A percentile compares a stretch with the other conserved stretches of the same genome.
Conservation (phyloP, 2,329 filamentous ascomycete species). For the Stagonosporopsis cucurbitacearum region DNA sequence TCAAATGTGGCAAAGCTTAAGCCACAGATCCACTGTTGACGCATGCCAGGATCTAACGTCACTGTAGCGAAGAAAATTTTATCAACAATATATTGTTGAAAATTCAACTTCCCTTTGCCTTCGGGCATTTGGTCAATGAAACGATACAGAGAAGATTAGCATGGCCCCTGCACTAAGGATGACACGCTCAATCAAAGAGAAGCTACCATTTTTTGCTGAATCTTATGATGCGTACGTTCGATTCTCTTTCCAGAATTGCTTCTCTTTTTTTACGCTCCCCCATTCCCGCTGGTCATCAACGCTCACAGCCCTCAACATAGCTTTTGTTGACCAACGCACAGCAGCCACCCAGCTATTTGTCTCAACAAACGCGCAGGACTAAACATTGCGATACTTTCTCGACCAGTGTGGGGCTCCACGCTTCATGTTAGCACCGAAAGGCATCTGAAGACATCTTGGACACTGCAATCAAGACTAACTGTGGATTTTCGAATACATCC, state of each 20-base stretch:
- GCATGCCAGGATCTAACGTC: not conserved
- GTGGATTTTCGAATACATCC: too few species aligned
- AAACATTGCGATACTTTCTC: too few species aligned
- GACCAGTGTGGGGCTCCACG: too few species aligned
- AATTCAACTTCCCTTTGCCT: not conserved
- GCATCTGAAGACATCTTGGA: too few species aligned
- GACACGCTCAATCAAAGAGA: slow-evolving; percentile 62
- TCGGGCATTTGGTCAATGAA: slow-evolving; percentile 28
- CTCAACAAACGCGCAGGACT: too few species aligned
- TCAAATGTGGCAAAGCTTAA: not conserved
- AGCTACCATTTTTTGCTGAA: slow-evolving; percentile 45
- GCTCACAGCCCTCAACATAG: too few species aligned
- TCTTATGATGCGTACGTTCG: not conserved
- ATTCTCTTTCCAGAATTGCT: not conserved
- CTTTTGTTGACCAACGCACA: too few species aligned
- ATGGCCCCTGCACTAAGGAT: slow-evolving; percentile 83
- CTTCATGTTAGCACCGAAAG: too few species aligned
- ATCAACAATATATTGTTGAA: not conserved
- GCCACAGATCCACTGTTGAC: not conserved
- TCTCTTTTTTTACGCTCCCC: not conserved
- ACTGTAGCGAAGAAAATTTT: not conserved
- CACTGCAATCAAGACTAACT: too few species aligned
- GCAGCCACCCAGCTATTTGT: too few species aligned
- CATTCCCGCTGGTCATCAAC: too few species aligned
- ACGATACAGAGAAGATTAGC: slow-evolving; percentile 50